Base-by-base conservation (phyloP, 2,329 filamentous ascomycete species). In the Claviceps cyperi region DNA sequence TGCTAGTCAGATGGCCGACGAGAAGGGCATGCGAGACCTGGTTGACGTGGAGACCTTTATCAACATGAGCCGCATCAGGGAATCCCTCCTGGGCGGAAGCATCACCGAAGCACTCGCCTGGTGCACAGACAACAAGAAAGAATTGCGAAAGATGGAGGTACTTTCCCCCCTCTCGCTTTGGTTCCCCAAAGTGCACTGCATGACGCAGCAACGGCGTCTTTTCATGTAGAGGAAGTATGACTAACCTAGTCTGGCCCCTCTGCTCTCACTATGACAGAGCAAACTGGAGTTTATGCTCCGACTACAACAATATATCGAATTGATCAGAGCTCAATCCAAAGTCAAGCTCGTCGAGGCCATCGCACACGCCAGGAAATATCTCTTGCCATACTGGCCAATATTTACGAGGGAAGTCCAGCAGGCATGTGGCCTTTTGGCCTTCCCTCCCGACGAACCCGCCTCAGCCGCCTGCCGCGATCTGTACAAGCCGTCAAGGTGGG, bases 51-150 rank as follows among this genome's bases (percentile, higher is more conserved):
- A 89, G 47, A 91, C 89, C 0, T 97, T 97, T 66, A 79, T 85
- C 49, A 78, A 84, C 58, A 91, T 90, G 70, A 83, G 83, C 53
- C 77, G 76, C 52, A 88, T 97, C 56, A 81, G 87, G 52, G 75
- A 82, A 58, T 85, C 83, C 53, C 68, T 98, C 53, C 70, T 78
- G 43, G 74, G 75, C 39, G 81, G 83, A 35, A 86, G 81, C 57
- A 84, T 91, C 4, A 74, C 75, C 37, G 86, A 94, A 59, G 90
- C 89, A 21, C 67, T 98, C 50, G 78, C 80, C 13, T 98, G 92
- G 92, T 96, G 92, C 64, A 79, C 75, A 15, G 91, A 97, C 60
- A 95, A 96, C 66, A 92, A 94, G 66, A 90, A 91, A 60, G 85
- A 90, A 54, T 69, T 98, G 52, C 86, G 89, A 62, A 94, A 92